Conservation (phyloP, 768 basidiomycete genomes). For the Xanthoconium purpureum region DNA sequence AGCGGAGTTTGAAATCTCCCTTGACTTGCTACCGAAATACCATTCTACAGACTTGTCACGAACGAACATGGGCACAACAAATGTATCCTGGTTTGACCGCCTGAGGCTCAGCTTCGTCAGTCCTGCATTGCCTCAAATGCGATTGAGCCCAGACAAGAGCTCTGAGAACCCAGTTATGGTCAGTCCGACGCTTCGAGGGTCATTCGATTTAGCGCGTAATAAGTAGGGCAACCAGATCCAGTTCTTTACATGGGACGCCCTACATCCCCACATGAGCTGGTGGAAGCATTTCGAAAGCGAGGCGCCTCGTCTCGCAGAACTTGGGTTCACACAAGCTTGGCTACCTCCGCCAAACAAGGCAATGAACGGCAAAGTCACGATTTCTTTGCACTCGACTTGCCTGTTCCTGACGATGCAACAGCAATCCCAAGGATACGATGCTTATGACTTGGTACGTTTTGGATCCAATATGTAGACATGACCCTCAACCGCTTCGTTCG, state of each 20-base stretch:
- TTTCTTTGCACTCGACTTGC: background rate
- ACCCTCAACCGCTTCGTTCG: background rate
- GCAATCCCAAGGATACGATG: conserved; percentile 79
- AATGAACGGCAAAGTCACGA: conserved; percentile 46
- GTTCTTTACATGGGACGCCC: conserved; percentile 82
- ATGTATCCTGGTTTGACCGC: conserved; percentile 23
- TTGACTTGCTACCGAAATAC: background rate
- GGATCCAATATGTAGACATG: background rate
- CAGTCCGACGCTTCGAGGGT: conserved; percentile 15
- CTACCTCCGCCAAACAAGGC: conserved; percentile 83
- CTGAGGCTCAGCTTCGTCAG: conserved; percentile 18
- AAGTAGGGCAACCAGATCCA: conserved; percentile 48
- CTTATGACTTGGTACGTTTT: conserved; percentile 72
- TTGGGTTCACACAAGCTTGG: conserved; percentile 82
- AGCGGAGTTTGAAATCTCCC: conserved; percentile 26
- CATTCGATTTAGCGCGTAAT: background rate
- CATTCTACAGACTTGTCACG: background rate
- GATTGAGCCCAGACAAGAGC: conserved; percentile 48
- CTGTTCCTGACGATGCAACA: conserved; percentile 27
- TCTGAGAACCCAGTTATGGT: conserved; percentile 69
- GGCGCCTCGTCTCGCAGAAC: conserved; percentile 55
- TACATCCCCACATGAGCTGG: conserved; percentile 62
- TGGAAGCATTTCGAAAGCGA: conserved; percentile 74
- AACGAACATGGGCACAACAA: conserved; percentile 10
- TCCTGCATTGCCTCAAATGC: conserved; percentile 58